Percentiles rank a stretch among this genome's conserved stretches.
phyloP scores from a whole-genome alignment of 2,329 filamentous ascomycete species.

The Aureobasidium sp. region DNA sequence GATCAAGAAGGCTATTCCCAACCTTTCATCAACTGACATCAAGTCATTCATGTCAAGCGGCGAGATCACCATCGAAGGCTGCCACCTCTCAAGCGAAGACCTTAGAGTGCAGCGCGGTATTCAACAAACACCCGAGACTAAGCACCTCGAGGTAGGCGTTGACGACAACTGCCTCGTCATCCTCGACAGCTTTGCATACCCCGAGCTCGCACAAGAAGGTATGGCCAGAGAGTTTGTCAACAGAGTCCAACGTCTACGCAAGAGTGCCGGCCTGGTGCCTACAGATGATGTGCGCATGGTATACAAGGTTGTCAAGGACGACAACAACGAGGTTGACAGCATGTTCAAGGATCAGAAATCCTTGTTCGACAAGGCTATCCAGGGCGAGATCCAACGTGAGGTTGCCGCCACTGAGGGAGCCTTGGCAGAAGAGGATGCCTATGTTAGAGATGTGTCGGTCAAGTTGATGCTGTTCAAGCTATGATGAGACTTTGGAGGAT shows the following conservation, averaged over 20 bases:
- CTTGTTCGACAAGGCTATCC: slow-evolving; percentile 34
- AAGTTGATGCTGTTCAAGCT: slow-evolving; percentile 64
- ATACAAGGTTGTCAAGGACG: slow-evolving; percentile 61
- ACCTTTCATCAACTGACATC: slow-evolving; percentile 69
- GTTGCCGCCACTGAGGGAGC: slow-evolving; percentile 24
- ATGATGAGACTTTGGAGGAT: slow-evolving; percentile 28
- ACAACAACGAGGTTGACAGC: slow-evolving; percentile 23
- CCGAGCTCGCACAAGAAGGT: slow-evolving; percentile 81
- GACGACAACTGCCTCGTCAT: slow-evolving; percentile 87
- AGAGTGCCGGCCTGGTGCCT: slow-evolving; percentile 82
- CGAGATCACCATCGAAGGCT: slow-evolving; percentile 75
- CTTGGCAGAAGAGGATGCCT: slow-evolving; percentile 64
- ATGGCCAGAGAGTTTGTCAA: slow-evolving; percentile 88
- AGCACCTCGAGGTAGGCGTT: slow-evolving; percentile 75
- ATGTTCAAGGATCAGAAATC: slow-evolving; percentile 27
- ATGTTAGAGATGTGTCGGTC: slow-evolving; percentile 70
- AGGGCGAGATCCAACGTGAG: slow-evolving; percentile 32
- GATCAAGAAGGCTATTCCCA: slow-evolving; percentile 83
- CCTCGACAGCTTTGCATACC: slow-evolving; percentile 72
- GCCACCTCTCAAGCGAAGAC: slow-evolving; percentile 73
- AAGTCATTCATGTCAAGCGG: slow-evolving; percentile 66
- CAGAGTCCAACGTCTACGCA: slow-evolving; percentile 82
- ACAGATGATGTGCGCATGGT: slow-evolving; percentile 97
- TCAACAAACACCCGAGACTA: slow-evolving; percentile 60
- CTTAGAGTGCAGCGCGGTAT: slow-evolving; percentile 73